phyloP scores from a whole-genome alignment of 345 rosid genomes.

The Arabis alpina region DNA sequence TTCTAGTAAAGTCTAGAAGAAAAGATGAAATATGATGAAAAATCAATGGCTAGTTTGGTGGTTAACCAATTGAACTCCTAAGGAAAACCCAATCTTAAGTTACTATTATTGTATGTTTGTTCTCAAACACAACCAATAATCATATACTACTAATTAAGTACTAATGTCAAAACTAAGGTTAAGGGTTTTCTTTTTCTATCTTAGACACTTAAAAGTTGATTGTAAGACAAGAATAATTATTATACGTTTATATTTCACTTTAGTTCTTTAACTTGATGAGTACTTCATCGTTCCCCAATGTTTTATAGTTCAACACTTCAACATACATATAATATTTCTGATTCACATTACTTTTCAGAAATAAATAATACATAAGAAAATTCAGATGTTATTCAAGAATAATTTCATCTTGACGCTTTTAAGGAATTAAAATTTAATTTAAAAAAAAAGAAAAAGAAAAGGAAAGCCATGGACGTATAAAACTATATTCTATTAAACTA shows the following conservation, averaged over 20 bases:
- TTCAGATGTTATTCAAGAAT: background rate
- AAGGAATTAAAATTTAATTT: no score
- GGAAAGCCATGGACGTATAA: no score
- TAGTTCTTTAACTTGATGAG: background rate
- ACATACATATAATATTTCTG: background rate
- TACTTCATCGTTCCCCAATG: background rate
- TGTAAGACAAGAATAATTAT: background rate
- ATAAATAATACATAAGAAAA: background rate
- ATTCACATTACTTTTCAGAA: no score
- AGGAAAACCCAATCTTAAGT: conserved; percentile 29
- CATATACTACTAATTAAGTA: background rate
- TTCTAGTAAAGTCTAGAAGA: background rate
- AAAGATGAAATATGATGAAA: background rate
- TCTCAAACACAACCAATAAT: conserved; percentile 11
- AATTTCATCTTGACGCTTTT: no score
- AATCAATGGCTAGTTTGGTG: conserved; percentile 26
- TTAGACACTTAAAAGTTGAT: background rate
- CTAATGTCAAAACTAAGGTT: background rate
- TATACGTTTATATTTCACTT: background rate
- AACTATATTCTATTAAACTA: background rate
- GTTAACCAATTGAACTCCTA: conserved; percentile 46
- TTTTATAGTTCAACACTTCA: conserved; percentile 5
- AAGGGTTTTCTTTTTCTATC: background rate
- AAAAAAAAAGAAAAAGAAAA: no score
- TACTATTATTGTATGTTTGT: conserved; percentile 8